These are phyloP conservation scores for Combretum micranthum DNA, from an alignment of 345 rosid species.

Conservation along the genomic window DNA sequence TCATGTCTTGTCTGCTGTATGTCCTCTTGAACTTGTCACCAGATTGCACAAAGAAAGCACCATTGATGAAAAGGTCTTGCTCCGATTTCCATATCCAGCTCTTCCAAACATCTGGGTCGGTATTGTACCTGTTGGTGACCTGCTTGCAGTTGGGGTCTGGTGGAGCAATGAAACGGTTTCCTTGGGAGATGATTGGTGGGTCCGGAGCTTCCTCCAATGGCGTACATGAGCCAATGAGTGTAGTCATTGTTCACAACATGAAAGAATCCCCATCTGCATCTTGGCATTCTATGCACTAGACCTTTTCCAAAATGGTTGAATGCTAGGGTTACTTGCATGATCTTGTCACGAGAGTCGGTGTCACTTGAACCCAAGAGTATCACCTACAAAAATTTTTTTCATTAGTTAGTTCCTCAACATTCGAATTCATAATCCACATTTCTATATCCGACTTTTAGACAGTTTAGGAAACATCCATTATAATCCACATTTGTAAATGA, in stretches of 20 bases:
- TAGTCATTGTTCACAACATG: constrained; percentile 64
- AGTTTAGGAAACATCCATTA: no score
- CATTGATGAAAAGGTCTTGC: constrained; percentile 56
- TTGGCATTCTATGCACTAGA: constrained; percentile 53
- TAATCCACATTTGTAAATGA: no score
- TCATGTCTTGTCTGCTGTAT: constrained; percentile 13
- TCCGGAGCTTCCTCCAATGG: constrained; percentile 43
- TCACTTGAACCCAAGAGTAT: constrained; percentile 48
- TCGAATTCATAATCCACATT: no score
- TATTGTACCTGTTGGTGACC: constrained; percentile 57
- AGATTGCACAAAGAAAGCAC: constrained; percentile 59
- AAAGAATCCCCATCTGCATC: constrained; percentile 37
- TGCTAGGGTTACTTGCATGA: constrained; percentile 52
- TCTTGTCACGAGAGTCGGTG: constrained; percentile 12
- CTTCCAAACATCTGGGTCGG: constrained; percentile 44
- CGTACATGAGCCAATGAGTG: constrained; percentile 57
- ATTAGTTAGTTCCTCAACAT: no score
- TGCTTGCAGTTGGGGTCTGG: constrained; percentile 27
- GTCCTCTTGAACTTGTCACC: constrained; percentile 20
- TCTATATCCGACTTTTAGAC: no score
- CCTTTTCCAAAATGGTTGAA: constrained; percentile 51
- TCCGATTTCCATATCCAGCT: constrained; percentile 68
- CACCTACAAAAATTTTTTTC: constrained; percentile 14
- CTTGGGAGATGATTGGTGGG: constrained; percentile 53
- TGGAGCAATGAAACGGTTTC: constrained; percentile 53